A percentile compares a stretch with the other conserved stretches of the same genome.
These are phyloP conservation scores for Paratinospora sagittata DNA, from an alignment of 164 flowering plant species.

Conservation along the genomic window DNA sequence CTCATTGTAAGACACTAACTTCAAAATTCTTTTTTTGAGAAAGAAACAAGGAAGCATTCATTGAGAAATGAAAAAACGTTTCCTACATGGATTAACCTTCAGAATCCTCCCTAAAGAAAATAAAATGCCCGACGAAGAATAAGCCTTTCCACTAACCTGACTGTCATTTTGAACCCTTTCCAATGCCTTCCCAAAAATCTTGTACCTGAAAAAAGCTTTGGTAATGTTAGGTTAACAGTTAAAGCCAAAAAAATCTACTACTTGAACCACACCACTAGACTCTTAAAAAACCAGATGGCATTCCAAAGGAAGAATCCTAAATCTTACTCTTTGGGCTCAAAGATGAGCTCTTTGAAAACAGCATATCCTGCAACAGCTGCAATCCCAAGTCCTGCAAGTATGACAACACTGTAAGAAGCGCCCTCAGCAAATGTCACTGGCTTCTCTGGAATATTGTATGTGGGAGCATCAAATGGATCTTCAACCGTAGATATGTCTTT, in stretches of 20 bases:
- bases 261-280: not conserved
- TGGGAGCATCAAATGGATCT: conserved; percentile 97
- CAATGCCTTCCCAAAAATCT: conserved; percentile 70
- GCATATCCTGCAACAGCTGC: conserved; percentile 86
- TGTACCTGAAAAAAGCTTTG: conserved; percentile 51
- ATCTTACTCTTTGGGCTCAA: conserved; percentile 87
- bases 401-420: conserved; percentile 75
- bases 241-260: not conserved
- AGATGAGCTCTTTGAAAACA: conserved; percentile 79
- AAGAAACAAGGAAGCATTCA: too few species aligned
- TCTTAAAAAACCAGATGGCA: not conserved
- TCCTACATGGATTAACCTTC: not conserved
- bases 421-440: conserved; percentile 93
- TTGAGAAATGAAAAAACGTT: too few species aligned
- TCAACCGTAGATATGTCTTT: conserved; percentile 72
- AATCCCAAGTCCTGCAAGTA: conserved; percentile 84
- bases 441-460: conserved; percentile 92
- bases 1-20: not conserved
- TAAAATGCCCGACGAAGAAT: not conserved
- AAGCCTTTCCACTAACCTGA: conserved; percentile 48
- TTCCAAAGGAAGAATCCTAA: not conserved
- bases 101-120: not conserved
- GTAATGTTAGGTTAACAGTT: not conserved
- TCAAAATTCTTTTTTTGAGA: not conserved
- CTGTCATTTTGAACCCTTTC: conserved; percentile 73